Percentiles rank a stretch among this genome's conserved stretches.
phyloP scores from a whole-genome alignment of 495 filamentous ascomycete species.

The Melanomma pulvis-pyrius region DNA sequence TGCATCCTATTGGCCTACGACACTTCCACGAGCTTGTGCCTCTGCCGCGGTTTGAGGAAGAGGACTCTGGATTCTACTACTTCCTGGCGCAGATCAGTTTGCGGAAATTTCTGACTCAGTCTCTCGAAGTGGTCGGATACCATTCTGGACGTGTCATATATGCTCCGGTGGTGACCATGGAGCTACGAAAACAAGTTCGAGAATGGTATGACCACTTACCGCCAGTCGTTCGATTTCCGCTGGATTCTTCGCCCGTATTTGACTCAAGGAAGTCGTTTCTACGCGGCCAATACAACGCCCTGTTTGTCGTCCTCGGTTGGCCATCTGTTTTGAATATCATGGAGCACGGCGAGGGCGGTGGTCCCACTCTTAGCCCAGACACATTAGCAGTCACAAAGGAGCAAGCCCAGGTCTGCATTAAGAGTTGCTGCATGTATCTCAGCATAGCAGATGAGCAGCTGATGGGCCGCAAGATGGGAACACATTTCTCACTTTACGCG shows the following conservation, averaged over 20 bases:
- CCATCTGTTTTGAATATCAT: constrained; percentile 32
- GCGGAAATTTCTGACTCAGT: constrained; percentile 30
- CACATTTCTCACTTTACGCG: constrained; percentile 25
- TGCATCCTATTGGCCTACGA: constrained; percentile 30
- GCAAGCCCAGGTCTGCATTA: constrained; percentile 25
- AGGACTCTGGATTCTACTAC: constrained; percentile 34
- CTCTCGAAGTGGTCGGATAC: constrained; percentile 32
- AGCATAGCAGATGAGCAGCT: constrained; percentile 30
- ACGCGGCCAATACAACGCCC: constrained; percentile 27
- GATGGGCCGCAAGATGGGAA: constrained; percentile 30
- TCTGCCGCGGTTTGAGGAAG: constrained; percentile 27
- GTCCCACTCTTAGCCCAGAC: background rate
- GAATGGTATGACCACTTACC: constrained; percentile 37
- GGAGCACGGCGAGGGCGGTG: constrained; percentile 20
- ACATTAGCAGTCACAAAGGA: constrained; percentile 15
- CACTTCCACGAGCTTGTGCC: constrained; percentile 35
- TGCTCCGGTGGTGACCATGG: constrained; percentile 28
- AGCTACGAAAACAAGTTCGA: constrained; percentile 31
- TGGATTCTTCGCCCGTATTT: constrained; percentile 30
- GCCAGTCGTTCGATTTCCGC: constrained; percentile 17
- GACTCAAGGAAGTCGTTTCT: constrained; percentile 30
- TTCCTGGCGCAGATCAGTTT: constrained; percentile 33
- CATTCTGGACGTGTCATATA: constrained; percentile 30
- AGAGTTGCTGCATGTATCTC: constrained; percentile 18
- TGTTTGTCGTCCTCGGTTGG: constrained; percentile 31